Conservation (phyloP, 306 rosid species). For the Trichosanthes truncata region DNA sequence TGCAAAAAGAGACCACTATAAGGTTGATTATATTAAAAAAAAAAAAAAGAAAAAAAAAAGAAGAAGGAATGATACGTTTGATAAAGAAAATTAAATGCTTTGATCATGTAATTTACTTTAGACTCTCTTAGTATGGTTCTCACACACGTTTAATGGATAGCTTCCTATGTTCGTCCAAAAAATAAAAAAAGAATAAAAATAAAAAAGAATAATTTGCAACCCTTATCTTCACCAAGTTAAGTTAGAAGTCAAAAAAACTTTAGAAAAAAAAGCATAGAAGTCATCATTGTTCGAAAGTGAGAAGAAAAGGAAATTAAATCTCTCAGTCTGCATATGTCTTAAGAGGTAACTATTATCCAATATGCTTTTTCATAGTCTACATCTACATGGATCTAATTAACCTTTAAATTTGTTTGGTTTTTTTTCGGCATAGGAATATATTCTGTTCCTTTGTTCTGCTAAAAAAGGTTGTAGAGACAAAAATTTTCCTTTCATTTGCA, state of each 20-base stretch:
- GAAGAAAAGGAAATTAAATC: neutral
- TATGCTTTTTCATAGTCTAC: neutral
- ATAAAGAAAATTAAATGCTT: too few species aligned
- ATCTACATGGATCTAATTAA: neutral
- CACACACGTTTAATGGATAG: too few species aligned
- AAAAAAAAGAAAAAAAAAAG: too few species aligned
- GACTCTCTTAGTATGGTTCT: too few species aligned
- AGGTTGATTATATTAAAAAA: too few species aligned
- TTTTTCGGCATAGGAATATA: neutral
- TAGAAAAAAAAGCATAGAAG: neutral
- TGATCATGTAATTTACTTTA: too few species aligned
- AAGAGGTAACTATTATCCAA: neutral
- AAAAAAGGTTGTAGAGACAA: neutral
- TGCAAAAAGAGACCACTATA: too few species aligned
- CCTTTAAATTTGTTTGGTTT: neutral
- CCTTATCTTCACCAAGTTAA: neutral
- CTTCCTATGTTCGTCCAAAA: too few species aligned
- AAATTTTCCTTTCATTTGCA: neutral
- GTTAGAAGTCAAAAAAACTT: neutral
- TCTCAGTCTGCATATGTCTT: neutral
- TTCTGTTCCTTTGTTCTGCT: neutral
- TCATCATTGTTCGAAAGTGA: neutral
- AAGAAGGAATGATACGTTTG: too few species aligned
- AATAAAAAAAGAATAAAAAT: too few species aligned
- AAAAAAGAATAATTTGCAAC: neutral